A percentile compares a stretch with the other conserved stretches of the same genome.
Evolutionary conservation across 2,329 filamentous ascomycete genomes (phyloP).

Genomic region (Trichoderma sp.): DNA sequence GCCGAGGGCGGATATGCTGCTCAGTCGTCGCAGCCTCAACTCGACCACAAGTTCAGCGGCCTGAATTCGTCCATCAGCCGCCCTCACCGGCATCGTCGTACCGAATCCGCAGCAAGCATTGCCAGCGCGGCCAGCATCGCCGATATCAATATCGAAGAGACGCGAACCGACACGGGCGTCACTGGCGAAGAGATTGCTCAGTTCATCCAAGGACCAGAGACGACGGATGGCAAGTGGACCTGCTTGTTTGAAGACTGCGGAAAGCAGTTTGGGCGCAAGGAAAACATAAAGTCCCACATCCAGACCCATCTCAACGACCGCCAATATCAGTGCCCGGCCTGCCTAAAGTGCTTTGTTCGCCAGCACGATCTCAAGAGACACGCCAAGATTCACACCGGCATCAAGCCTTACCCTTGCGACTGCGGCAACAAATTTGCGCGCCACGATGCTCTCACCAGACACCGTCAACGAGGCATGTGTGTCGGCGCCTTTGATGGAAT

Average conservation of each 20-base stretch:
- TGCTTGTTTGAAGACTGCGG: constrained; percentile 77
- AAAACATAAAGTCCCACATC: constrained; percentile 98
- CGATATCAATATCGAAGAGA: constrained; percentile 65
- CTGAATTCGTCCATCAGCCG: constrained; percentile 27
- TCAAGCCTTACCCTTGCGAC: constrained; percentile 92
- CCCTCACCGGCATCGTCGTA: constrained; percentile 52
- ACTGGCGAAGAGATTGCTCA: constrained; percentile 80
- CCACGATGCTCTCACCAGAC: constrained; percentile 91
- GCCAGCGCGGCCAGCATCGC: constrained; percentile 61
- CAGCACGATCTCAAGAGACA: constrained; percentile 97
- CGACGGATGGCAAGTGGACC: constrained; percentile 74
- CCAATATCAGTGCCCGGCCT: constrained; percentile 91
- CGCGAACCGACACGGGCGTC: constrained; percentile 77
- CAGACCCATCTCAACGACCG: constrained; percentile 97
- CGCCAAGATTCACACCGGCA: constrained; percentile 93
- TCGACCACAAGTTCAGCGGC: constrained; percentile 20
- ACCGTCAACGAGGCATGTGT: constrained; percentile 95
- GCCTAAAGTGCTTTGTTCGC: constrained; percentile 92
- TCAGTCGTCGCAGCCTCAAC: constrained; percentile 34
- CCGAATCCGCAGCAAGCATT: constrained; percentile 61
- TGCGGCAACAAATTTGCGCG: constrained; percentile 94
- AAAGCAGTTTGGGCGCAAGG: constrained; percentile 93
- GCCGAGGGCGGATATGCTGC: constrained; percentile 44
- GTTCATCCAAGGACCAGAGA: constrained; percentile 72
- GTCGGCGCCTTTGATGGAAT: constrained; percentile 87